phyloP scores from a whole-genome alignment of 2,329 filamentous ascomycete species.

The Colletotrichum eleusines region DNA sequence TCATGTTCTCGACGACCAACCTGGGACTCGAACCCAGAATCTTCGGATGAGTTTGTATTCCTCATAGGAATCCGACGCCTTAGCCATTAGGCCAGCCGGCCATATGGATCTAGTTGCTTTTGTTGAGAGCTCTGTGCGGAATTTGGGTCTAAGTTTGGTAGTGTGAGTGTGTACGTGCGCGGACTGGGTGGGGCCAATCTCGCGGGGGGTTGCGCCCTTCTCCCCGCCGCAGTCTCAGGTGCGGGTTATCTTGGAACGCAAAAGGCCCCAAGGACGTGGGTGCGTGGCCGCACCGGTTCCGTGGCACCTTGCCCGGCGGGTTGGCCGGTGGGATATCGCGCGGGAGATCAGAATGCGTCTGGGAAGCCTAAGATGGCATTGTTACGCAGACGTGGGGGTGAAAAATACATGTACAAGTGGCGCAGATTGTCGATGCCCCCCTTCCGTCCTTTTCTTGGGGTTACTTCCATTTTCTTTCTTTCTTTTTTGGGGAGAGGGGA shows the following conservation, averaged over 20 bases:
- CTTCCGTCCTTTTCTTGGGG: too few relatives aligned
- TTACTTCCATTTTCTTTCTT: too few relatives aligned
- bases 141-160: neutral
- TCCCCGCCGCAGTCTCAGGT: neutral
- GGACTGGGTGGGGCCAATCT: neutral
- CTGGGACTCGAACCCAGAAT: constrained; percentile 42
- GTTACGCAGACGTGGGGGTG: neutral
- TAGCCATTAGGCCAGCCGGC: constrained; percentile 42
- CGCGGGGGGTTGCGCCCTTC: neutral
- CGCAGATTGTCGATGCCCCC: too few relatives aligned
- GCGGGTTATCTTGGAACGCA: neutral
- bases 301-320: too few relatives aligned
- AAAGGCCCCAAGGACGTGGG: neutral
- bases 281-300: neutral
- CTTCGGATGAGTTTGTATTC: constrained; percentile 37
- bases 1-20: constrained; percentile 35
- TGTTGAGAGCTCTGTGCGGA: neutral
- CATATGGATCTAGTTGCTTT: constrained; percentile 17
- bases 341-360: neutral
- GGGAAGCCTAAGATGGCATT: neutral
- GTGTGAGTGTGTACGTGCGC: too few relatives aligned
- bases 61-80: constrained; percentile 41
- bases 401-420: too few relatives aligned
- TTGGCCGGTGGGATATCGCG: neutral
- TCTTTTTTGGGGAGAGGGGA: too few relatives aligned